Conservation (phyloP, 129 eudicot genomes). For the Pittosporum tobira region DNA sequence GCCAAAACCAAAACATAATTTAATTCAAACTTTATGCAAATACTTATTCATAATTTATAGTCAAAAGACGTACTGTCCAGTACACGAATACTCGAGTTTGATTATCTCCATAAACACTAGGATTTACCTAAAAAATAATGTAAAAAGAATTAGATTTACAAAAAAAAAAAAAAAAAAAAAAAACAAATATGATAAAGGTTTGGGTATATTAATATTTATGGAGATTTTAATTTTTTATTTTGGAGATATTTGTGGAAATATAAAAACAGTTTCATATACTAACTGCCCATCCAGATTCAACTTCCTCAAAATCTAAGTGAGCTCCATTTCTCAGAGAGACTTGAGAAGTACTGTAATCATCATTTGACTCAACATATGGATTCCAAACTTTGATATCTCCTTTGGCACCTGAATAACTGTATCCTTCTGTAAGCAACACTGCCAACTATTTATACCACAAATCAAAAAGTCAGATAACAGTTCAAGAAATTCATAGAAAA, state of each 20-base stretch:
- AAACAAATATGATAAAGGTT: no score
- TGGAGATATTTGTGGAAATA: no score
- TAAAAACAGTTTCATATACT: no score
- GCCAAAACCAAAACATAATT: no score
- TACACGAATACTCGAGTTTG: constrained; percentile 52
- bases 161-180: no score
- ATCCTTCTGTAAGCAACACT: constrained; percentile 11
- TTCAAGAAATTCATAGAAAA: no score
- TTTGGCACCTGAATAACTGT: constrained; percentile 16
- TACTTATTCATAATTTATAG: no score
- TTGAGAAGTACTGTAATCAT: constrained; percentile 24
- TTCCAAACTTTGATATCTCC: constrained; percentile 20
- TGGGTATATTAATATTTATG: no score
- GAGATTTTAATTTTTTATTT: no score
- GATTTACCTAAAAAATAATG: constrained; percentile 61
- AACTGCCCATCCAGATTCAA: constrained; percentile 28
- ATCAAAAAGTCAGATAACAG: no score
- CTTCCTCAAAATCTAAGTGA: constrained; percentile 5
- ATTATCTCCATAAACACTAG: constrained; percentile 53
- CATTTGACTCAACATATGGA: constrained; percentile 20
- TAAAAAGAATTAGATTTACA: no score
- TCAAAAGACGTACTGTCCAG: constrained; percentile 56
- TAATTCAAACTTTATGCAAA: no score
- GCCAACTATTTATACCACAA: background rate
- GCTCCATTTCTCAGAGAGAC: constrained; percentile 17